Base-by-base conservation (phyloP, 495 filamentous ascomycete species). In the Penicillium maclennaniae region DNA sequence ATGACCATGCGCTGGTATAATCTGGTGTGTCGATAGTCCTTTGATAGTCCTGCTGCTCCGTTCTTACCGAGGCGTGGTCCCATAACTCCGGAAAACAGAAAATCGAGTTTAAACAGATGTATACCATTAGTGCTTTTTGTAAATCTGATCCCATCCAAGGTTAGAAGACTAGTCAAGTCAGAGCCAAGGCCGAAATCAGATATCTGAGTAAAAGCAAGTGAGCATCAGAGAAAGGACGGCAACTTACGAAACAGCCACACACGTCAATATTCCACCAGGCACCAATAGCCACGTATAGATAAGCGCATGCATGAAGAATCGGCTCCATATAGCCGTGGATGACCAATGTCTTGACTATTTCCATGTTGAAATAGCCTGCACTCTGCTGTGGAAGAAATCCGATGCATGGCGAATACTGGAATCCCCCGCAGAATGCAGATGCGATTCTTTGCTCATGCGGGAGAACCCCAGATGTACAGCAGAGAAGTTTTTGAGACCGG, bases 281-380 rank as follows among this genome's bases (percentile, higher is more conserved):
- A 16, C 16, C 15, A 10, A 50, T 41, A 21, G 41, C 37, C 5
- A 55, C 41, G 3, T 50, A 44, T 9, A 56, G 59, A 47, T 58
- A 53, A 5, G 46, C 46, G 38, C 62, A 62, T 16, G 43, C 25
- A 3, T 56, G 56, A 0, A 65, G 38, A 20, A 65, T 46, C 3
- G 59, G 23, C 6, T 60, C 56, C 56, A 65, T 65, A 43, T 65
- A 56, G 5, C 60, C 60, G 20, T 60, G 48, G 2, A 65, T 16
- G 16, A 65, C n/a, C 6, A 65, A 43, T 1, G 62, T 62, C 21
- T 60, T 58, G 14, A 63, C 47, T 7, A 65, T 8, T 48, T 65
- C 45, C 10, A 65, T 17, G 25, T 63, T 62, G n/a, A 52, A 62
- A 31, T 62, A 60, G 8, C 38, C 56, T 12, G 31, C 1, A 12